Percentiles rank a stretch among this genome's conserved stretches.
These are phyloP conservation scores for Gnaphalium uliginosum DNA, from an alignment of 129 eudicot species.

Conservation along the genomic window DNA sequence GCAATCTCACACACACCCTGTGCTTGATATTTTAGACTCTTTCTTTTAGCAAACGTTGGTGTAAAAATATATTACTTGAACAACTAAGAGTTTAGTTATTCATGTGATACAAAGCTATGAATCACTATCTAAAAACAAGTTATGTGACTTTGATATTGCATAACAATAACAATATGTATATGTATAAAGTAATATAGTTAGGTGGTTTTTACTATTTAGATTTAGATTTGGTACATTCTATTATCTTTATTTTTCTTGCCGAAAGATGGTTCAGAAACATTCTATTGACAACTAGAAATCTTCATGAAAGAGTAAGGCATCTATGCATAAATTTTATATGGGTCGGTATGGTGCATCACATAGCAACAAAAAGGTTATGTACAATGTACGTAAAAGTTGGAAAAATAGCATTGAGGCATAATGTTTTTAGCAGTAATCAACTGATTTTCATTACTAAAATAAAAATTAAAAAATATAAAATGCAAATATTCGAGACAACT, in stretches of 20 bases:
- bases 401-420: too few relatives aligned
- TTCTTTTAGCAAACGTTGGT: neutral
- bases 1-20: too few relatives aligned
- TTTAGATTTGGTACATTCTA: neutral
- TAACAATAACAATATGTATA: neutral
- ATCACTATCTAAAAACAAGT: neutral
- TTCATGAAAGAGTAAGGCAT: slow-evolving; percentile 32
- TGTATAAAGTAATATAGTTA: neutral
- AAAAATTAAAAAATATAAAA: too few relatives aligned
- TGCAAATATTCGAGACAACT: too few relatives aligned
- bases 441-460: neutral
- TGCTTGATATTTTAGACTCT: too few relatives aligned
- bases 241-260: slow-evolving; percentile 2
- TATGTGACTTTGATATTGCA: neutral
- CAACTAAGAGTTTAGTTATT: too few relatives aligned
- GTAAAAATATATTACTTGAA: neutral
- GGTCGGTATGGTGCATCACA: slow-evolving; percentile 14
- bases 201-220: neutral
- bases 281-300: slow-evolving; percentile 29
- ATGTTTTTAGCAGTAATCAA: neutral
- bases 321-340: slow-evolving; percentile 9
- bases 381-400: too few relatives aligned
- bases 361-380: neutral
- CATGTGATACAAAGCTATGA: too few relatives aligned
- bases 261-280: slow-evolving; percentile 17